These are phyloP conservation scores for Daldinia caldariorum DNA, from an alignment of 495 filamentous ascomycete species.

Conservation along the genomic window DNA sequence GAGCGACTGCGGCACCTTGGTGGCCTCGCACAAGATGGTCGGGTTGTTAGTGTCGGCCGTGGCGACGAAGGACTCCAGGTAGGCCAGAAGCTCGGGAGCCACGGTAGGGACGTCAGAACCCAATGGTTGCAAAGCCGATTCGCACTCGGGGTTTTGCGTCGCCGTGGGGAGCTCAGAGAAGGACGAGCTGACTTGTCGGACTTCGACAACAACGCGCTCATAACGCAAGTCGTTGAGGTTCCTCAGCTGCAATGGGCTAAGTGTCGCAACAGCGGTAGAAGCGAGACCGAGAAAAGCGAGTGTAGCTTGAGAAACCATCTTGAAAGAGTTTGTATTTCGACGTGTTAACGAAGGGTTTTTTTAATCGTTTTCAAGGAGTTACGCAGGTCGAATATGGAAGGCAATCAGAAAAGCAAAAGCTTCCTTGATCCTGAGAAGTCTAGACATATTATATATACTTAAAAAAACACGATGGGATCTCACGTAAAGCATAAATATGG, in stretches of 20 bases:
- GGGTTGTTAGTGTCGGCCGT: constrained; percentile 24
- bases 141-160: constrained; percentile 8
- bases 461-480: neutral
- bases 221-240: constrained; percentile 10
- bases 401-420: neutral
- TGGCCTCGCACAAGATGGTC: constrained; percentile 21
- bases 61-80: neutral
- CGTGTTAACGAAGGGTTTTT: neutral
- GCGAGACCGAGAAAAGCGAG: constrained; percentile 30
- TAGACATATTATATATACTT: neutral
- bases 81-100: constrained; percentile 1
- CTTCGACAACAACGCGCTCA: constrained; percentile 32
- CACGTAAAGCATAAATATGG: neutral
- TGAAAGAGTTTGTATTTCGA: neutral
- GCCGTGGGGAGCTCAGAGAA: neutral
- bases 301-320: constrained; percentile 29
- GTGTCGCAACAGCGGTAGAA: constrained; percentile 29
- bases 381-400: neutral
- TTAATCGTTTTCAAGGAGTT: neutral
- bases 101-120: constrained; percentile 23
- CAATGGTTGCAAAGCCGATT: neutral
- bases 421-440: neutral
- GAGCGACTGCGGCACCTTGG: constrained; percentile 25
- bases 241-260: constrained; percentile 20
- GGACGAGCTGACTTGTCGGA: constrained; percentile 18